Percentiles rank a stretch among this genome's conserved stretches.
phyloP scores from a whole-genome alignment of 495 filamentous ascomycete genomes.

The Cercophora newfieldiana region DNA sequence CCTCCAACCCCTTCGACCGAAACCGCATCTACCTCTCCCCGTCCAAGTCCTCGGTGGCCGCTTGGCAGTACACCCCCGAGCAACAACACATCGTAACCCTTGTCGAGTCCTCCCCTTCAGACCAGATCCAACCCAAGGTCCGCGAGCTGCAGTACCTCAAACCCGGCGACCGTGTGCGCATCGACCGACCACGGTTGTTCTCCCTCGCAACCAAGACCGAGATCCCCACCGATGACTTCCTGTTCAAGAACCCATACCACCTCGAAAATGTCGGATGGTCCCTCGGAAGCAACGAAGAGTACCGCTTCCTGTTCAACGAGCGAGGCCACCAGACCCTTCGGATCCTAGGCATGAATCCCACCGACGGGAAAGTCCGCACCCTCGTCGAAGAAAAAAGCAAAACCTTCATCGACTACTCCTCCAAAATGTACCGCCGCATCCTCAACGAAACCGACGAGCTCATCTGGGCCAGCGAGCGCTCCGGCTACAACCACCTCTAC shows the following conservation, averaged over 20 bases:
- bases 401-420: conserved; percentile 27
- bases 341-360: conserved; percentile 21
- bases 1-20: background rate
- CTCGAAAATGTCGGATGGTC: conserved; percentile 24
- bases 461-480: conserved; percentile 29
- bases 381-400: conserved; percentile 28
- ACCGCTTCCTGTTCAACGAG: conserved; percentile 27
- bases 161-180: conserved; percentile 21
- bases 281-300: conserved; percentile 21
- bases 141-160: conserved; percentile 22
- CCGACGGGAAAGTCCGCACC: conserved; percentile 20
- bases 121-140: conserved; percentile 22
- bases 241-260: conserved; percentile 22
- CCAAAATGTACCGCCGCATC: conserved; percentile 16
- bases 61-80: conserved; percentile 26
- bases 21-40: background rate
- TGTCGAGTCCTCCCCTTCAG: conserved; percentile 23
- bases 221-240: conserved; percentile 18
- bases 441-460: conserved; percentile 20
- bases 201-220: conserved; percentile 16
- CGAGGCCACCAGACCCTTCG: conserved; percentile 23
- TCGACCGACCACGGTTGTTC: conserved; percentile 26
- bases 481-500: conserved; percentile 33
- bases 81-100: conserved; percentile 19
- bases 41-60: conserved; percentile 10